Percentiles rank a stretch among this genome's conserved stretches.
These are phyloP conservation scores for Saccharomyces paradoxus DNA, from an alignment of 805 yeast genomes.

Conservation along the genomic window DNA sequence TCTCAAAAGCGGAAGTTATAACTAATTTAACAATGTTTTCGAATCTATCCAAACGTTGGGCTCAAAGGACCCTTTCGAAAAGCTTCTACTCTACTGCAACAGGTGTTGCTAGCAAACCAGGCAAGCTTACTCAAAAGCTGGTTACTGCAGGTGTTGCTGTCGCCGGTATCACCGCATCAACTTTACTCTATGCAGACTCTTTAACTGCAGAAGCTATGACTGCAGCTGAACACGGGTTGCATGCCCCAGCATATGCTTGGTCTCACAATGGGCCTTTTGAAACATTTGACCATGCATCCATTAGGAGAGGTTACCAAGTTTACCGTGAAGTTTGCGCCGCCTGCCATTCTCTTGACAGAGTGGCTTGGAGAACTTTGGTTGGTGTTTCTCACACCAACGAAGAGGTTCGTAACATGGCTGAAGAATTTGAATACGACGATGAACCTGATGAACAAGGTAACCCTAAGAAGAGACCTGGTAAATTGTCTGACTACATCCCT, in stretches of 20 bases:
- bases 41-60: neutral
- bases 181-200: slow-evolving; percentile 73
- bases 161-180: slow-evolving; percentile 77
- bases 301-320: slow-evolving; percentile 98
- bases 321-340: slow-evolving; percentile 99
- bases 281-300: slow-evolving; percentile 87
- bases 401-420: slow-evolving; percentile 90
- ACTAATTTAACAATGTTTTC: neutral
- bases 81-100: neutral
- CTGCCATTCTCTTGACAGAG: slow-evolving; percentile 92
- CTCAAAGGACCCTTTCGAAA: neutral
- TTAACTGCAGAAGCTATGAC: slow-evolving; percentile 93
- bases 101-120: neutral
- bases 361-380: slow-evolving; percentile 96
- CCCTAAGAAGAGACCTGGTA: slow-evolving; percentile 97
- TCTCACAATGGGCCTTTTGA: slow-evolving; percentile 87
- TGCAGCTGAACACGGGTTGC: slow-evolving; percentile 97
- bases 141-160: slow-evolving; percentile 52
- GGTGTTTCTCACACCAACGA: slow-evolving; percentile 89
- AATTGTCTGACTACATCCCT: slow-evolving; percentile 89
- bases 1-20: neutral
- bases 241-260: slow-evolving; percentile 90
- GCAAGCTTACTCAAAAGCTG: slow-evolving; percentile 35
- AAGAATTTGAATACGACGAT: slow-evolving; percentile 94
- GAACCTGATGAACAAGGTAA: slow-evolving; percentile 98